Evolutionary conservation across 768 basidiomycete species (phyloP).

Genomic region (Lyophyllum decastes): DNA sequence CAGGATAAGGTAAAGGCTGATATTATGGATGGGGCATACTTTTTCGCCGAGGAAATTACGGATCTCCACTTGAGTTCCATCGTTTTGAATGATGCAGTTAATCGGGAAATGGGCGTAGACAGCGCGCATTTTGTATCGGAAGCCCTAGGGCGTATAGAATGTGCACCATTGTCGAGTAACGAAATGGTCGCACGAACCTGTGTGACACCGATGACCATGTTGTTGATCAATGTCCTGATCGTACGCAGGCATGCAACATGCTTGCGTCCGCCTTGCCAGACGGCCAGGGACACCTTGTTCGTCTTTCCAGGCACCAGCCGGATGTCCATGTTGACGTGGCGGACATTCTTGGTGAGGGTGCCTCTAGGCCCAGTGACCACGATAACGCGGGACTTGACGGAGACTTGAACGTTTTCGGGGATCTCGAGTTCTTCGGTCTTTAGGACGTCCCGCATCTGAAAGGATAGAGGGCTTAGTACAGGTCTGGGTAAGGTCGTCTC

Average conservation of each 20-base stretch:
- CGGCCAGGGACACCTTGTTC: conserved; percentile 83
- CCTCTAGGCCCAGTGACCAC: conserved; percentile 93
- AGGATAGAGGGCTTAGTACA: conserved; percentile 29
- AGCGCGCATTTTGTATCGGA: conserved; percentile 99
- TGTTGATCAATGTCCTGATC: conserved; percentile 91
- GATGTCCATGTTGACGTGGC: conserved; percentile 94
- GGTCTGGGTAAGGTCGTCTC: conserved; percentile 32
- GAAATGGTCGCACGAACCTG: conserved; percentile 53
- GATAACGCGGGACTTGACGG: conserved; percentile 90
- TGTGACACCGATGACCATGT: conserved; percentile 98
- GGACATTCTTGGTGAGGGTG: conserved; percentile 87
- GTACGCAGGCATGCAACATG: conserved; percentile 98
- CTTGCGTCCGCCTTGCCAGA: conserved; percentile 98
- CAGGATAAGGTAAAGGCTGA: not conserved
- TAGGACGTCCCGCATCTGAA: conserved; percentile 90
- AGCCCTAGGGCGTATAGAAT: conserved; percentile 62
- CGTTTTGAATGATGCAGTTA: conserved; percentile 91
- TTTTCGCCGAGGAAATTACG: conserved; percentile 96
- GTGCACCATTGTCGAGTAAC: not conserved
- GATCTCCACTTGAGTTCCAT: conserved; percentile 77
- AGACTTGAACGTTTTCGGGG: conserved; percentile 82
- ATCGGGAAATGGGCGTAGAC: conserved; percentile 99
- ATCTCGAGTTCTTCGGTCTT: conserved; percentile 92
- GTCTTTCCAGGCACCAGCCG: conserved; percentile 78
- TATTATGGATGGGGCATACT: conserved; percentile 40